A percentile compares a stretch with the other conserved stretches of the same genome.
Evolutionary conservation across 306 rosid genomes (phyloP).

Genomic region (Gastrolobium villosum): DNA sequence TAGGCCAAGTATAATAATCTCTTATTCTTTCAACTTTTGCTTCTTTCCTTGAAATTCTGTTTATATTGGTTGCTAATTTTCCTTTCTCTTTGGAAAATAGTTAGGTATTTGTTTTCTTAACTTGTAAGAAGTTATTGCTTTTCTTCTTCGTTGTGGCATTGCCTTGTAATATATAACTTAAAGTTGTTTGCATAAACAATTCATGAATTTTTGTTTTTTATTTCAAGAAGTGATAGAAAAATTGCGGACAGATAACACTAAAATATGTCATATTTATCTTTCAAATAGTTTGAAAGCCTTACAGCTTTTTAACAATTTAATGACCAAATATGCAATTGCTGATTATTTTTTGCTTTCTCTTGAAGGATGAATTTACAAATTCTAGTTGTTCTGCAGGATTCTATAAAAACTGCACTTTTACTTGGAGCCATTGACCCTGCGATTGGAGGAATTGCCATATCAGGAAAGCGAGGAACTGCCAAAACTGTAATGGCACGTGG

Average conservation of each 20-base stretch:
- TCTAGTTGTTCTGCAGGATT: slow-evolving; percentile 69
- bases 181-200: not conserved
- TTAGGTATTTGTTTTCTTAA: not conserved
- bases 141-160: not conserved
- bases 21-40: slow-evolving; percentile 1
- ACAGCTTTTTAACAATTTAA: not conserved
- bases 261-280: not conserved
- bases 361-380: slow-evolving; percentile 31
- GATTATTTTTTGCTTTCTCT: slow-evolving; percentile 5
- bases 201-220: not conserved
- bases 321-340: not conserved
- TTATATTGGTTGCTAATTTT: not conserved
- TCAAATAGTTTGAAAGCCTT: not conserved
- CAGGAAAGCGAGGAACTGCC: slow-evolving; percentile 94
- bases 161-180: not conserved
- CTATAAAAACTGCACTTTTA: slow-evolving; percentile 91
- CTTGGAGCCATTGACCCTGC: slow-evolving; percentile 91
- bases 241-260: not conserved
- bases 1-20: slow-evolving; percentile 77
- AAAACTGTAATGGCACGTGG: slow-evolving; percentile 98
- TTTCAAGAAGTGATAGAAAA: not conserved
- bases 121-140: not conserved
- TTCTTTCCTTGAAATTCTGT: not conserved
- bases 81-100: not conserved
- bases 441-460: slow-evolving; percentile 95